phyloP scores from a whole-genome alignment of 2,329 filamentous ascomycete species.

The Mycogone perniciosa region DNA sequence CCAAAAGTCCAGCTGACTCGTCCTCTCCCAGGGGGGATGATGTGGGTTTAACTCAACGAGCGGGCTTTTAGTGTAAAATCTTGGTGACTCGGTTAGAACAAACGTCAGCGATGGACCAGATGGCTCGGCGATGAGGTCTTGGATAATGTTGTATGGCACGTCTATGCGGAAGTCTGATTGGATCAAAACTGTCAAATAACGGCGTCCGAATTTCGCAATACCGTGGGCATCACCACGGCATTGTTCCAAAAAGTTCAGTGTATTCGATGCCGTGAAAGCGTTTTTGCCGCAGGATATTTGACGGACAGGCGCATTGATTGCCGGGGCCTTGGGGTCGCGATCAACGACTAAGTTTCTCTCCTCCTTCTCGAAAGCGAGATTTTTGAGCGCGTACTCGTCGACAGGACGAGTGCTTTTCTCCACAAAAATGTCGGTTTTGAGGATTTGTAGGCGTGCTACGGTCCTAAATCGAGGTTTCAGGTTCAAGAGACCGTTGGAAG shows the following conservation, averaged over 20 bases:
- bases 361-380: constrained; percentile 24
- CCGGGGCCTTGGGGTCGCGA: constrained; percentile 16
- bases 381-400: constrained; percentile 19
- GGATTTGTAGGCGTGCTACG: constrained; percentile 26
- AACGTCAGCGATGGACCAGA: constrained; percentile 37
- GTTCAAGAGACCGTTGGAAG: neutral
- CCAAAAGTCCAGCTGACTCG: constrained; percentile 22
- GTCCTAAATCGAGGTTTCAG: constrained; percentile 7
- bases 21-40: constrained; percentile 21
- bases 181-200: constrained; percentile 35
- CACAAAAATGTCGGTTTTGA: constrained; percentile 24
- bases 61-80: constrained; percentile 33
- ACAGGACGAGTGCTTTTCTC: constrained; percentile 29
- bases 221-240: constrained; percentile 17
- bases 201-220: constrained; percentile 37
- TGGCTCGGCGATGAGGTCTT: constrained; percentile 36
- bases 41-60: neutral
- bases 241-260: constrained; percentile 40
- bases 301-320: constrained; percentile 8
- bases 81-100: constrained; percentile 46
- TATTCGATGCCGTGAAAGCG: constrained; percentile 28
- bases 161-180: constrained; percentile 30
- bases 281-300: constrained; percentile 43
- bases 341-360: constrained; percentile 15
- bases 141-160: constrained; percentile 43